phyloP scores from a whole-genome alignment of 306 rosid genomes.

The Dalbergia cultrata region DNA sequence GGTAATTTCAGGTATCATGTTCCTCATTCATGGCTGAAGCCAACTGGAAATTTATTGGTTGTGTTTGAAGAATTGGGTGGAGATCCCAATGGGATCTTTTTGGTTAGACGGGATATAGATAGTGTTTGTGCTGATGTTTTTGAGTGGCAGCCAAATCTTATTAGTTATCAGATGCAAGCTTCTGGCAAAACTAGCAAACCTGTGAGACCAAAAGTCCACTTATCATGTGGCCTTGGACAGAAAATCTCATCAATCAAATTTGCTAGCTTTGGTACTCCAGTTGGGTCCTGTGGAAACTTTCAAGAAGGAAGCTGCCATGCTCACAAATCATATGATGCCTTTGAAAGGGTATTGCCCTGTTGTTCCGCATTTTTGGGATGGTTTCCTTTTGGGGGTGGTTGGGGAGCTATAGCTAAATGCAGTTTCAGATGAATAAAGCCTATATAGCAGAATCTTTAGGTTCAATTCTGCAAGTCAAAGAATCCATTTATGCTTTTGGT shows the following conservation, averaged over 20 bases:
- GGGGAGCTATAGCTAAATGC: too few relatives aligned
- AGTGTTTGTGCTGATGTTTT: constrained; percentile 86
- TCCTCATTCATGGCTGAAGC: constrained; percentile 95
- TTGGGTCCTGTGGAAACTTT: constrained; percentile 87
- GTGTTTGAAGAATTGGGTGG: constrained; percentile 95
- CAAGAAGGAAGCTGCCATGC: constrained; percentile 94
- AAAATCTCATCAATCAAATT: constrained; percentile 88
- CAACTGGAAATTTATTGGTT: constrained; percentile 88
- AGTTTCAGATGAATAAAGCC: neutral
- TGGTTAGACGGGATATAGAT: constrained; percentile 88
- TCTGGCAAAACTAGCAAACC: constrained; percentile 77
- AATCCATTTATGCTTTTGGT: constrained; percentile 5
- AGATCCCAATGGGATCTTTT: constrained; percentile 81
- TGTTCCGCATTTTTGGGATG: constrained; percentile 5
- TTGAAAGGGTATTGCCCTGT: constrained; percentile 68
- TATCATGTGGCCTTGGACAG: constrained; percentile 85
- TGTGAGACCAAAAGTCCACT: constrained; percentile 87
- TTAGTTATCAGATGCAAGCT: constrained; percentile 78
- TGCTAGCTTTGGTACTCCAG: constrained; percentile 94
- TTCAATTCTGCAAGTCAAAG: constrained; percentile 2
- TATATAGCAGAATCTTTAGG: neutral
- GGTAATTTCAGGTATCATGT: constrained; percentile 87
- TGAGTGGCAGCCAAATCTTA: constrained; percentile 95
- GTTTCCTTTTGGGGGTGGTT: neutral
- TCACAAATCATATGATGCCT: constrained; percentile 84